A percentile compares a stretch with the other conserved stretches of the same genome.
Evolutionary conservation across 2,329 filamentous ascomycete genomes (phyloP).

Genomic region (Leptographium radiaticola): DNA sequence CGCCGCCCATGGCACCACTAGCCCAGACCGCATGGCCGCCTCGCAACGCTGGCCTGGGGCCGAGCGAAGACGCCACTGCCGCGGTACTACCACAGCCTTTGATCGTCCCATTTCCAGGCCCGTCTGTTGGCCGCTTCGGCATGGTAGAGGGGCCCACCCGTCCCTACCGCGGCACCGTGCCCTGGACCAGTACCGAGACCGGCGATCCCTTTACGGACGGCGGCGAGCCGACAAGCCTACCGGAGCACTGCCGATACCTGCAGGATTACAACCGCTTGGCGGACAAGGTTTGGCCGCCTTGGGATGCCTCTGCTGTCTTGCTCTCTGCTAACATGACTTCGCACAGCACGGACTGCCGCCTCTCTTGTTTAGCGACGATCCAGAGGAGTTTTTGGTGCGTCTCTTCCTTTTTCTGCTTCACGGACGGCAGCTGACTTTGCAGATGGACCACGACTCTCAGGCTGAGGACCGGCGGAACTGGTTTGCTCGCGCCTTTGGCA

Average conservation of each 20-base stretch:
- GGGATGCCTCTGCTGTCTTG: not conserved
- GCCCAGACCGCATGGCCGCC: not conserved
- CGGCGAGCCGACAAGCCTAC: constrained; percentile 29
- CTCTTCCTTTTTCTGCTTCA: no score
- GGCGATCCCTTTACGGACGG: constrained; percentile 31
- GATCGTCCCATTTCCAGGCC: not conserved
- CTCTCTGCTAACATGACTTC: not conserved
- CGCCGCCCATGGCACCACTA: not conserved
- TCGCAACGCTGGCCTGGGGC: not conserved
- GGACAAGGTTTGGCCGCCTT: constrained; percentile 29
- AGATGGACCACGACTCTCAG: constrained; percentile 2
- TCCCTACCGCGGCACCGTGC: constrained; percentile 34
- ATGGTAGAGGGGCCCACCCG: not conserved
- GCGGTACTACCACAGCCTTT: not conserved
- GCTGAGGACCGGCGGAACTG: constrained; percentile 14
- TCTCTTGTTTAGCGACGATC: constrained; percentile 23
- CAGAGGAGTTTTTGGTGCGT: not conserved
- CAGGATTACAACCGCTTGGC: constrained; percentile 49
- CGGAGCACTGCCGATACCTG: constrained; percentile 31
- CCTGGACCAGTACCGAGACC: constrained; percentile 37
- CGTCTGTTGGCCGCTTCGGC: not conserved
- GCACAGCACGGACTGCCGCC: constrained; percentile 38
- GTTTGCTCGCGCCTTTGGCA: constrained; percentile 20
- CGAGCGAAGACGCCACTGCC: not conserved
- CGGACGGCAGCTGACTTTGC: constrained; percentile 4